A percentile compares a stretch with the other conserved stretches of the same genome.
phyloP scores from a whole-genome alignment of 2,329 filamentous ascomycete species.

The Myriosclerotinia scirpicola region DNA sequence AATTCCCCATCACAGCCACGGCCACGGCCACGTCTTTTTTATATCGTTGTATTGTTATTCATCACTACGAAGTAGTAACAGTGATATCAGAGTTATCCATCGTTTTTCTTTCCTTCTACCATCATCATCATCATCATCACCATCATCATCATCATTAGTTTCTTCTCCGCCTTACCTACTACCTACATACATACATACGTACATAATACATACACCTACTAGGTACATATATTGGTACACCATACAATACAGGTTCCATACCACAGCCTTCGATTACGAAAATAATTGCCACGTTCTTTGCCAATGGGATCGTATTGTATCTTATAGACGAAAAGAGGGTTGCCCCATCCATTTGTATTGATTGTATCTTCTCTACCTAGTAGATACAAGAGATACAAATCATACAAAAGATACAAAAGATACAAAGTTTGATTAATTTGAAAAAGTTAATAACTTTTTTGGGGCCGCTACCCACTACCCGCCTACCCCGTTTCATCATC shows the following conservation, averaged over 20 bases:
- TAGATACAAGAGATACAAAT: too few species aligned
- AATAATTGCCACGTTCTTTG: not conserved
- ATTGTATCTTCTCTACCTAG: not conserved
- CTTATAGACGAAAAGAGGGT: slow-evolving; percentile 9
- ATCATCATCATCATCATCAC: not conserved
- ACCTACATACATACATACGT: not conserved
- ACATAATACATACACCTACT: not conserved
- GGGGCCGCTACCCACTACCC: not conserved
- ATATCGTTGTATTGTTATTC: not conserved
- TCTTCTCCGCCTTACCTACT: not conserved
- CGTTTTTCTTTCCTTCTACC: not conserved
- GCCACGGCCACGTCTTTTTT: not conserved
- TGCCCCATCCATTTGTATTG: not conserved
- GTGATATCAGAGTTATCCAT: not conserved
- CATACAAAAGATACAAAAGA: not conserved
- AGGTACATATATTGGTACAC: slow-evolving; percentile 12
- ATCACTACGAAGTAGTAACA: not conserved
- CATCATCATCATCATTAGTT: not conserved
- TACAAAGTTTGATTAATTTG: slow-evolving; percentile 4
- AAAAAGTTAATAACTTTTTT: not conserved
- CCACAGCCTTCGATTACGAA: slow-evolving; percentile 13
- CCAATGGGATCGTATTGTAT: not conserved
- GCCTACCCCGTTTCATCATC: not conserved
- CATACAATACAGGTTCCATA: slow-evolving; percentile 8
- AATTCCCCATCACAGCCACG: not conserved